Evolutionary conservation across 768 basidiomycete species (phyloP).

Genomic region (Podaxis carcinomalis): DNA sequence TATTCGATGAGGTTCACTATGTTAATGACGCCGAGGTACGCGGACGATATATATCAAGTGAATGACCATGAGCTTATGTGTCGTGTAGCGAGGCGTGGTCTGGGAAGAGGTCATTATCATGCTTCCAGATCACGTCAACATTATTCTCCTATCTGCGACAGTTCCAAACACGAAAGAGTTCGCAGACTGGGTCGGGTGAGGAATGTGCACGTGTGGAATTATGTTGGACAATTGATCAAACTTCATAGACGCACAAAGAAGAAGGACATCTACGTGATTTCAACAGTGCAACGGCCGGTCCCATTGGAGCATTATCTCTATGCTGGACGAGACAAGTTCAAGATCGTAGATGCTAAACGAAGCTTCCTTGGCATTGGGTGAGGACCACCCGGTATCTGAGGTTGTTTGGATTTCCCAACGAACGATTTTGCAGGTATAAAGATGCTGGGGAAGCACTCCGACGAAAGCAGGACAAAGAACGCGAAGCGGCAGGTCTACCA

Average conservation of each 20-base stretch:
- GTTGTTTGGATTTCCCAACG: background rate
- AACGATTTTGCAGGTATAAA: slow-evolving; percentile 59
- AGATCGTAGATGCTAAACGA: slow-evolving; percentile 83
- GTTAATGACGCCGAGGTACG: slow-evolving; percentile 96
- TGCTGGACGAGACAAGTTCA: slow-evolving; percentile 88
- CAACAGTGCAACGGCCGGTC: slow-evolving; percentile 92
- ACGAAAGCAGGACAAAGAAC: slow-evolving; percentile 96
- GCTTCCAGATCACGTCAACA: slow-evolving; percentile 97
- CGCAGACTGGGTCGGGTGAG: slow-evolving; percentile 98
- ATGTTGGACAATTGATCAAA: slow-evolving; percentile 6
- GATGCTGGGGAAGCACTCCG: slow-evolving; percentile 84
- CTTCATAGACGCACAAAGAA: slow-evolving; percentile 86
- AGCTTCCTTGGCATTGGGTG: slow-evolving; percentile 74
- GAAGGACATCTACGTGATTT: slow-evolving; percentile 99
- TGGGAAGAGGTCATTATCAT: slow-evolving; percentile 99
- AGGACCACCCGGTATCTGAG: slow-evolving; percentile 24
- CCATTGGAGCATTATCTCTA: slow-evolving; percentile 97
- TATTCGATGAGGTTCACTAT: slow-evolving; percentile 99
- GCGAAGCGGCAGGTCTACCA: slow-evolving; percentile 89
- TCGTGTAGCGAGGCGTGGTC: slow-evolving; percentile 85
- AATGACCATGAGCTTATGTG: slow-evolving; percentile 5
- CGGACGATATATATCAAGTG: slow-evolving; percentile 1
- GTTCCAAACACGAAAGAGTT: slow-evolving; percentile 98
- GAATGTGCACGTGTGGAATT: slow-evolving; percentile 2
- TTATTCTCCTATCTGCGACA: slow-evolving; percentile 94